These are phyloP conservation scores for Cucumis sativus DNA, from an alignment of 306 rosid genomes.

Conservation along the genomic window Cucumber_9930_V3 NC_026657.2:18863501-18864000, in stretches of 20 bases:
- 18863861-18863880: slow-evolving; percentile 4
- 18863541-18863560: slow-evolving; percentile 59
- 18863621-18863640: neutral
- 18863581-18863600: slow-evolving; percentile 18
- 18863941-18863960: neutral
- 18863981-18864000: neutral
- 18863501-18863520: slow-evolving; percentile 57
- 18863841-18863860: slow-evolving; percentile 8
- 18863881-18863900: slow-evolving; percentile 1
- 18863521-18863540: slow-evolving; percentile 41
- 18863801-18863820: neutral
- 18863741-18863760: neutral
- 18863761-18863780: neutral
- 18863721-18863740: neutral
- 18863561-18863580: slow-evolving; percentile 30
- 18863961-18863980: neutral
- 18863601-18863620: neutral
- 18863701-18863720: neutral
- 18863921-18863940: too few species aligned
- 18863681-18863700: neutral
- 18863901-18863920: neutral
- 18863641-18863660: slow-evolving; percentile 13
- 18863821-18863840: neutral
- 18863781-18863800: neutral
- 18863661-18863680: neutral